phyloP scores from a whole-genome alignment of 768 basidiomycete species.

The Podaxis pistillaris region DNA sequence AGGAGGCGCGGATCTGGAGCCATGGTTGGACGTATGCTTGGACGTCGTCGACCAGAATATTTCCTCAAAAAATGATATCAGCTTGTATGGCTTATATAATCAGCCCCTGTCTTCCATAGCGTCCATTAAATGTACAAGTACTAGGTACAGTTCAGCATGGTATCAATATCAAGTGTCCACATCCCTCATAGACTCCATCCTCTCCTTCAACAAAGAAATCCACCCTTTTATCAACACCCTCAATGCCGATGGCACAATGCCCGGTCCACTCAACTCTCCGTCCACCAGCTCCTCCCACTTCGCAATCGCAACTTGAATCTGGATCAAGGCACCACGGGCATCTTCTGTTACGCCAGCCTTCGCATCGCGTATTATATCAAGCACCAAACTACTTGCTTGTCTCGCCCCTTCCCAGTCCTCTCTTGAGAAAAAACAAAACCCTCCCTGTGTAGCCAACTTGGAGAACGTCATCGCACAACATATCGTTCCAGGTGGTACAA shows the following conservation, averaged over 20 bases:
- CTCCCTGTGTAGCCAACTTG: background rate
- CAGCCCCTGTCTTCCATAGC: background rate
- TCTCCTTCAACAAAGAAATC: background rate
- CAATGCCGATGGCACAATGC: background rate
- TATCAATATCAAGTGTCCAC: background rate
- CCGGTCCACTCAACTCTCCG: background rate
- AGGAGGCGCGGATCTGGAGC: constrained; percentile 30
- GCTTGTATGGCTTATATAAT: background rate
- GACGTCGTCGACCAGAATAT: background rate
- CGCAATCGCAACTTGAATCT: background rate
- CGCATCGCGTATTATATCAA: background rate
- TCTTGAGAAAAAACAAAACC: background rate
- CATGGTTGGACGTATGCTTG: constrained; percentile 10
- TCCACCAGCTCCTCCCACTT: background rate
- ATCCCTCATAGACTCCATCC: background rate
- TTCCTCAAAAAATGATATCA: constrained; percentile 10
- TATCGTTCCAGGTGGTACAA: background rate
- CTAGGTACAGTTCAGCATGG: background rate
- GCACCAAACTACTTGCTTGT: background rate
- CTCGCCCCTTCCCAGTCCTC: background rate
- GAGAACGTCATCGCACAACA: background rate
- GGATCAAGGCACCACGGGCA: background rate
- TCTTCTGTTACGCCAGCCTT: background rate
- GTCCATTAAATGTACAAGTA: background rate
- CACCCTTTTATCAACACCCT: background rate